These are phyloP conservation scores for Beauveria caledonica DNA, from an alignment of 2,329 filamentous ascomycete genomes.

Conservation along the genomic window DNA sequence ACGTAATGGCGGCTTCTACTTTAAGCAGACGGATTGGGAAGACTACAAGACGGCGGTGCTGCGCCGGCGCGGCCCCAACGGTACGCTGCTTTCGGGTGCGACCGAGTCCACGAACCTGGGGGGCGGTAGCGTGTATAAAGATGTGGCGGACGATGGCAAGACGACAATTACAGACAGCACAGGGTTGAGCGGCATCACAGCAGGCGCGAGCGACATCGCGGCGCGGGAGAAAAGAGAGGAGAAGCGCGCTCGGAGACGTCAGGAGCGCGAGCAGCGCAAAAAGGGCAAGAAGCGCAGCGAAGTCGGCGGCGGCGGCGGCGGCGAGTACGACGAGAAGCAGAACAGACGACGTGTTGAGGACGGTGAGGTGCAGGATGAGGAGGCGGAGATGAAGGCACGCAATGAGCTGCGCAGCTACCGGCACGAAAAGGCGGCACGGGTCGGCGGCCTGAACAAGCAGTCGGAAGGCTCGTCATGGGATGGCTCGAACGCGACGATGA, in stretches of 20 bases:
- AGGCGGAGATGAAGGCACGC: slow-evolving; percentile 54
- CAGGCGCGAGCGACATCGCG: slow-evolving; percentile 46
- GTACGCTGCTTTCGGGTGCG: slow-evolving; percentile 73
- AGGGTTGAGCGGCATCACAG: slow-evolving; percentile 47
- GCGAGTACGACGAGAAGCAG: slow-evolving; percentile 12
- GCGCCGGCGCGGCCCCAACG: slow-evolving; percentile 80
- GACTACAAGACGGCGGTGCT: slow-evolving; percentile 96
- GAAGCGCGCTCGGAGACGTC: slow-evolving; percentile 40
- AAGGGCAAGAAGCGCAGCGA: slow-evolving; percentile 14
- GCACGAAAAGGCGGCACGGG: slow-evolving; percentile 74
- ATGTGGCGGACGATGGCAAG: slow-evolving; percentile 47
- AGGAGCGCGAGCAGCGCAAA: slow-evolving; percentile 23
- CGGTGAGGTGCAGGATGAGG: slow-evolving; percentile 51
- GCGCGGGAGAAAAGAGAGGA: slow-evolving; percentile 50
- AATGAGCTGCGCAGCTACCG: slow-evolving; percentile 75
- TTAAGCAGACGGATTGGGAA: slow-evolving; percentile 83
- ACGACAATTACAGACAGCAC: slow-evolving; percentile 39
- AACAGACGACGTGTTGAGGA: slow-evolving; percentile 42
- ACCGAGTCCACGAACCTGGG: slow-evolving; percentile 77
- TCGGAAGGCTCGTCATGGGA: slow-evolving; percentile 75
- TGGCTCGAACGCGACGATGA: slow-evolving; percentile 60
- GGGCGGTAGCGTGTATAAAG: slow-evolving; percentile 77
- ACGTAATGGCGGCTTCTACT: slow-evolving; percentile 89
- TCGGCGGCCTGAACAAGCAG: slow-evolving; percentile 81
- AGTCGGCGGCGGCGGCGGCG: slow-evolving; percentile 20